Base-by-base conservation (phyloP, 1,139 yeast genomes). In the Yueomyces sp. region DNA sequence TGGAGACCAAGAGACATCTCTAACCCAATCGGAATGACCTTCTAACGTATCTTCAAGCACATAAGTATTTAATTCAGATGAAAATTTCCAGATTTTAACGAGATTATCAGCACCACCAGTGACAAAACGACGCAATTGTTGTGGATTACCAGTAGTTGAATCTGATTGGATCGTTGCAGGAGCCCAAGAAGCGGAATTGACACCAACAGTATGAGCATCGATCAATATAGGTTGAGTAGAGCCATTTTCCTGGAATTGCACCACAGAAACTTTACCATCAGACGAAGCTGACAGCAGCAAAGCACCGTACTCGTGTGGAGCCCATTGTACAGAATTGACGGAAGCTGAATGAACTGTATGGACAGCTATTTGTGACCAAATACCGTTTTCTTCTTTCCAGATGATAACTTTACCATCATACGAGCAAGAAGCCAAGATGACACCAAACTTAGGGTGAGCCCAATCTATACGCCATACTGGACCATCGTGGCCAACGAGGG, bases 391-490 rank as follows among this genome's bases (percentile, higher is more conserved):
- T 63, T 91, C 96, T 59, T 87, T 82, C 98, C 98, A 91, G 55
- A 93, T 79, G 51, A 89, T 68, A 8, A 86, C 96, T 57, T 81
- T 82, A 44, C 98, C 98, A 60, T 91, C 98, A 57, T 86, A 93
- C 1, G 96, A 85, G 53, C 95, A 87, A 33, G 95, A 82, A 1
- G 98, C 98, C 51, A 91, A 71, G 52, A 91, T 85, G 4, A 86
- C 82, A 32, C 98, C 98, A 59, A 91, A 93, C 63, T 91, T 91
- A 38, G 99, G 98, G 61, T 91, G 98, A 3, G 97, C 98, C 99
- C 98, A 91, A 42, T 89, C 78, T 31, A 89, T 94, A 66, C 89
- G 96, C 98, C 99, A 93, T 41, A 93, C 96, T 9, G 98, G 97
- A 27, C 97, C 98, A 50, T 87, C 96, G 63, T 91, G 99, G 29